phyloP scores from a whole-genome alignment of 2,329 filamentous ascomycete species.

The Beauveria medogensis region DNA sequence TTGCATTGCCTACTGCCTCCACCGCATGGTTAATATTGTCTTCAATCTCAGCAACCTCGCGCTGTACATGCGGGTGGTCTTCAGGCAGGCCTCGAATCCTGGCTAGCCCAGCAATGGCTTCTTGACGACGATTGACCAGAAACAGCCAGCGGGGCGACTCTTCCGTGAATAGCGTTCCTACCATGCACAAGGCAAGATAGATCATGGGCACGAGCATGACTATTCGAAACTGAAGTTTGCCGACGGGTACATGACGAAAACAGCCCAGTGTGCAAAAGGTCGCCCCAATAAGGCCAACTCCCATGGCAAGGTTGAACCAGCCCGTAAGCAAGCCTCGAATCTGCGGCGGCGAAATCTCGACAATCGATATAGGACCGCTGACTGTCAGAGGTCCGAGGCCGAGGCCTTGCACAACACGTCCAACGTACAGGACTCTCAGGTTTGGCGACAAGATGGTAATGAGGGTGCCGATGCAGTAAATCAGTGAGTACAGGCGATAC shows the following conservation, averaged over 20 bases:
- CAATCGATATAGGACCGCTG: slow-evolving; percentile 23
- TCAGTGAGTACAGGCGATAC: background rate
- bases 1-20: background rate
- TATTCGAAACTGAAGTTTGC: slow-evolving; percentile 21
- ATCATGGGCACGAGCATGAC: slow-evolving; percentile 20
- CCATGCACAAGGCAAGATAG: slow-evolving; percentile 18
- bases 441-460: background rate
- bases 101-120: slow-evolving; percentile 17
- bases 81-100: slow-evolving; percentile 20
- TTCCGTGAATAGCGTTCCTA: slow-evolving; percentile 25
- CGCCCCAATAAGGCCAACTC: slow-evolving; percentile 4
- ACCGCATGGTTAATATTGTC: slow-evolving; percentile 16
- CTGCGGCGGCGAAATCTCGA: slow-evolving; percentile 26
- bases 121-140: slow-evolving; percentile 21
- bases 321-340: slow-evolving; percentile 25
- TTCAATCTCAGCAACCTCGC: slow-evolving; percentile 24
- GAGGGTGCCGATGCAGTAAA: background rate
- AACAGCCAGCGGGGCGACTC: slow-evolving; percentile 31
- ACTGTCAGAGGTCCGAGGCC: slow-evolving; percentile 18
- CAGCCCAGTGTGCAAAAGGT: slow-evolving; percentile 21
- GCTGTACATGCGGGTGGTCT: slow-evolving; percentile 18
- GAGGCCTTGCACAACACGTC: background rate
- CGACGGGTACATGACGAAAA: background rate
- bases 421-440: background rate
- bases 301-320: slow-evolving; percentile 26